These are phyloP conservation scores for Parsonsia alboflavescens DNA, from an alignment of 257 asterid species.

Conservation along the genomic window DNA sequence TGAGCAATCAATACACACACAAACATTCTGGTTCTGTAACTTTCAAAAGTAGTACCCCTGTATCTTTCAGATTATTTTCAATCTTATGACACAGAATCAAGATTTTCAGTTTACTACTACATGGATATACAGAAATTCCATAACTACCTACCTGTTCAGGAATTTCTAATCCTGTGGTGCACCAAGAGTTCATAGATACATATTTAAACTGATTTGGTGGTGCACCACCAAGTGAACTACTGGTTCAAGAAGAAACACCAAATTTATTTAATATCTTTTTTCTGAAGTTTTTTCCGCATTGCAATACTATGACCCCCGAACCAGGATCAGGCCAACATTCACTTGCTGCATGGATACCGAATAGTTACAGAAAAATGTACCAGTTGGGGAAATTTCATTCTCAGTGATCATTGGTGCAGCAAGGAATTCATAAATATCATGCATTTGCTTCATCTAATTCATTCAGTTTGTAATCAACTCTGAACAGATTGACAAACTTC, in stretches of 20 bases:
- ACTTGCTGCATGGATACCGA: not conserved
- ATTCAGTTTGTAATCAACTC: not conserved
- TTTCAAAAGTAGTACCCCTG: not conserved
- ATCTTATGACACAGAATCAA: not conserved
- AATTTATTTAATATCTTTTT: too few species aligned
- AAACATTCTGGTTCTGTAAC: not conserved
- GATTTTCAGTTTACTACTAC: not conserved
- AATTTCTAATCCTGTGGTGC: not conserved
- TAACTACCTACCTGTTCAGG: not conserved
- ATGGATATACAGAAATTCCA: not conserved
- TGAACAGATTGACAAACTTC: not conserved
- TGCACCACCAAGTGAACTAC: not conserved
- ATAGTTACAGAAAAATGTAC: not conserved
- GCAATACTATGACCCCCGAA: not conserved
- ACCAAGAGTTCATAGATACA: not conserved
- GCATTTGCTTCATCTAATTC: not conserved
- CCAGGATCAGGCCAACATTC: not conserved
- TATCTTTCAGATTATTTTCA: not conserved
- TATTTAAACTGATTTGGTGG: not conserved
- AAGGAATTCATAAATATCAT: not conserved
- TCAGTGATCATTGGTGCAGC: not conserved
- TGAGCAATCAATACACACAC: too few species aligned
- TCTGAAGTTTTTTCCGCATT: not conserved
- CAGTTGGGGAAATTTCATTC: not conserved
- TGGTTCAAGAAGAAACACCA: not conserved